These are phyloP conservation scores for Magnusiomyces suaveolens DNA, from an alignment of 1,139 yeast species.

Conservation along the genomic window DNA sequence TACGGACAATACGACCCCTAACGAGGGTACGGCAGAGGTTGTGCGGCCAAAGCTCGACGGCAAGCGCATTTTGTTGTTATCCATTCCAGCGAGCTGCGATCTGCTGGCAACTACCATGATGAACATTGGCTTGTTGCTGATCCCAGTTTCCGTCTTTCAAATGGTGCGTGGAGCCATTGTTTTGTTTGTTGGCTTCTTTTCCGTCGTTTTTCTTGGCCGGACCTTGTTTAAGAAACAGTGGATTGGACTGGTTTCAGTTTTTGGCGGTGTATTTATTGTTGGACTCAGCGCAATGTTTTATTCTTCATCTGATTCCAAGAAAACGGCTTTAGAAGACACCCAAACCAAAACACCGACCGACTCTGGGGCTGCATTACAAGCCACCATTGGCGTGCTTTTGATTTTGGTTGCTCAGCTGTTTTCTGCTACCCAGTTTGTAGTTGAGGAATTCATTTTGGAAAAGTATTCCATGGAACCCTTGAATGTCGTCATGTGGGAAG, in stretches of 20 bases:
- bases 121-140: conserved; percentile 61
- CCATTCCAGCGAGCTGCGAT: conserved; percentile 66
- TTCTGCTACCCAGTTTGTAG: conserved; percentile 68
- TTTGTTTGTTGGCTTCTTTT: conserved; percentile 64
- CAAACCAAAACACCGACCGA: too few species aligned
- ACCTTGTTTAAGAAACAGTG: conserved; percentile 56
- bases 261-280: conserved; percentile 60
- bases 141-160: conserved; percentile 77
- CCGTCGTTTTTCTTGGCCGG: conserved; percentile 53
- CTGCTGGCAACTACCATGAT: conserved; percentile 63
- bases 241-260: conserved; percentile 52
- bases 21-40: background rate
- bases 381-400: conserved; percentile 46
- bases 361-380: conserved; percentile 21
- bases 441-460: conserved; percentile 60
- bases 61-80: conserved; percentile 31
- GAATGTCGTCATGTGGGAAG: conserved; percentile 66
- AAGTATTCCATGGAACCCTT: conserved; percentile 50
- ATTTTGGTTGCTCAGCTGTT: conserved; percentile 55
- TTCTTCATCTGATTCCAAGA: background rate
- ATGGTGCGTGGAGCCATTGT: conserved; percentile 78
- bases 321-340: too few species aligned
- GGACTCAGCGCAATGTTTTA: conserved; percentile 53
- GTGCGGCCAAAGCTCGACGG: conserved; percentile 19
- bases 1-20: background rate